phyloP scores from a whole-genome alignment of 2,329 filamentous ascomycete genomes.

The Neocatenulostroma microsporum region DNA sequence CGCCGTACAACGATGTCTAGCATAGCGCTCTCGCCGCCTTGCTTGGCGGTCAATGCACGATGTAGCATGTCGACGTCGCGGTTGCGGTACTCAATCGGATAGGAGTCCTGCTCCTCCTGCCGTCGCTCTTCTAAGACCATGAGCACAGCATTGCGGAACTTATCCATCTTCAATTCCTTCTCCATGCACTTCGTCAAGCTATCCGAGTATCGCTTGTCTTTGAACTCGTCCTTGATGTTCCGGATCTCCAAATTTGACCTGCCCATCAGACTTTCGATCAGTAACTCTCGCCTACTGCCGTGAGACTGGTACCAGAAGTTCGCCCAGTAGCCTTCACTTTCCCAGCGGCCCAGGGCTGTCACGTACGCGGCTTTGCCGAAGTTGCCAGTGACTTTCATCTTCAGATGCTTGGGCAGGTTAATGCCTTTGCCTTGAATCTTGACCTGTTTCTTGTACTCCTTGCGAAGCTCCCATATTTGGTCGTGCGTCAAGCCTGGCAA shows the following conservation, averaged over 20 bases:
- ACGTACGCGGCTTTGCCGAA: slow-evolving; percentile 90
- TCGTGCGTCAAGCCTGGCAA: slow-evolving; percentile 77
- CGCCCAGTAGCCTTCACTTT: slow-evolving; percentile 93
- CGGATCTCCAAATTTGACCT: slow-evolving; percentile 79
- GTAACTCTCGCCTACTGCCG: slow-evolving; percentile 72
- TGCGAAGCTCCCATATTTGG: slow-evolving; percentile 77
- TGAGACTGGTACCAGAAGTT: slow-evolving; percentile 96
- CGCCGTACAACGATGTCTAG: slow-evolving; percentile 73
- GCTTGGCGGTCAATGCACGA: slow-evolving; percentile 58
- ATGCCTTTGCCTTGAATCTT: slow-evolving; percentile 75
- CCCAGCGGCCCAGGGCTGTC: slow-evolving; percentile 81
- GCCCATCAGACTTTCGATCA: slow-evolving; percentile 91
- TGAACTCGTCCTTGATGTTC: slow-evolving; percentile 79
- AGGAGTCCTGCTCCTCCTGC: slow-evolving; percentile 68
- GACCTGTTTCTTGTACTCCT: slow-evolving; percentile 82
- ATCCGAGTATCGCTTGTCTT: slow-evolving; percentile 84
- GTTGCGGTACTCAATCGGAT: slow-evolving; percentile 49
- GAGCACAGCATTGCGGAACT: slow-evolving; percentile 84
- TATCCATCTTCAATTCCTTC: slow-evolving; percentile 87
- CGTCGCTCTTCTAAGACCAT: slow-evolving; percentile 72
- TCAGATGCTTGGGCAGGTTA: slow-evolving; percentile 80
- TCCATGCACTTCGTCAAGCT: slow-evolving; percentile 78
- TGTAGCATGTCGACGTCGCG: slow-evolving; percentile 67
- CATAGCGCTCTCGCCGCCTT: slow-evolving; percentile 82
- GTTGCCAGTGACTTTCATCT: slow-evolving; percentile 65